These are phyloP conservation scores for Vitis hybrid DNA, from an alignment of 177 flowering plant genomes.

Conservation along the genomic window DNA sequence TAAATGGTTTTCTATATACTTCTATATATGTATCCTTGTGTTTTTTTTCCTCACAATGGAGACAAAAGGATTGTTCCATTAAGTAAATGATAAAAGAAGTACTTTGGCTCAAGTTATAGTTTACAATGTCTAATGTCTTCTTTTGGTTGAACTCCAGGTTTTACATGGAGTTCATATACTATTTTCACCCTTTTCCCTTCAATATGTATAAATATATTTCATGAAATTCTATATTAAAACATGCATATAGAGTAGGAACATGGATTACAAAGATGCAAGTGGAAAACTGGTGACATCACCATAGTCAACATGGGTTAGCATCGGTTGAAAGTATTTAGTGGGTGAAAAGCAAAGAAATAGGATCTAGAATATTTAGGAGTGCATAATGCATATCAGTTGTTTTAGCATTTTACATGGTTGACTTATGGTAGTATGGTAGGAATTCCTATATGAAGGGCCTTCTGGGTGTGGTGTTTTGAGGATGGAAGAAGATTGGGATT, in stretches of 20 bases:
- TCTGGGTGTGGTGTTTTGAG: too few species aligned
- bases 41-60: background rate
- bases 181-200: background rate
- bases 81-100: background rate
- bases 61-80: background rate
- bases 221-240: background rate
- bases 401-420: too few species aligned
- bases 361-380: background rate
- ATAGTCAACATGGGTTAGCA: background rate
- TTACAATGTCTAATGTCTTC: background rate
- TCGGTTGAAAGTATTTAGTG: background rate
- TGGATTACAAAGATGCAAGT: background rate
- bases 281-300: background rate
- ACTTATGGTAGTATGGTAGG: too few species aligned
- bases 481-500: too few species aligned
- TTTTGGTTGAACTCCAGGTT: background rate
- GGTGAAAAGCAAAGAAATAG: background rate
- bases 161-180: background rate
- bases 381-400: too few species aligned
- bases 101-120: background rate
- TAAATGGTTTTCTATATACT: background rate
- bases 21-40: background rate
- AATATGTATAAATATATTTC: background rate
- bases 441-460: too few species aligned
- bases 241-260: background rate